Evolutionary conservation across 257 asterid species (phyloP), one percentile per base, ranked within the genome.

Genomic region (Cynanchum wilfordii): DNA sequence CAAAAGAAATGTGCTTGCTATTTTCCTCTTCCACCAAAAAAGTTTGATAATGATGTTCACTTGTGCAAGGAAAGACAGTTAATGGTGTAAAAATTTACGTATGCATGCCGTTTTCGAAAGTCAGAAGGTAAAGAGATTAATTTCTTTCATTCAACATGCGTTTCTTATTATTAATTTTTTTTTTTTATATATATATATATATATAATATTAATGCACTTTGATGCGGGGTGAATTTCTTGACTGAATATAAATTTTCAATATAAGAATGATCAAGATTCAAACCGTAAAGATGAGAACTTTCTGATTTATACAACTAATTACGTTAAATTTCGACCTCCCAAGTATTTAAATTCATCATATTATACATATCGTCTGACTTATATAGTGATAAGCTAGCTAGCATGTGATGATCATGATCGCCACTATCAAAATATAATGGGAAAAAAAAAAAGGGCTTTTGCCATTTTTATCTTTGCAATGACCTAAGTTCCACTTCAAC

Each of bases 351-450:
- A 33, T 33, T 33, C 4, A 33, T 33, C 5, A 33, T 33, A 40
- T 33, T 36, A 36, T 36, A 36, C 40, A 4, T 36, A 36, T 36
- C 5, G 5, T 36, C 5, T 42, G 47, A 42, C 47, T 42, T 42
- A 42, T 42, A 42, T 40, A 71, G 75, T 40, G 68, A 51, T 56
- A 40, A 15, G 68, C 75, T 40, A 57, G 75, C 40, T 50, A 54
- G 44, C 47, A 42, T 42, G 47, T 70, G 66, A 22, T 33, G 24
- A 42, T 19, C 10, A 42, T 63, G 27, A 63, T 42, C 47, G 11
- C 12, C 47, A 30, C 49, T 24, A 63, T 0, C 3, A 63, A 36
- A 33, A 15, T 17, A 15, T 17, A 63, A 63, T 63, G 49, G 10
- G 19, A 60, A 62, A 10, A 3, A 0, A 0, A 42, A 42, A 7